Percentiles rank a stretch among this genome's conserved stretches.
Evolutionary conservation across 108 stramenopile species (phyloP).

Genomic region (Cyclotella choctawhatcheeana): DNA sequence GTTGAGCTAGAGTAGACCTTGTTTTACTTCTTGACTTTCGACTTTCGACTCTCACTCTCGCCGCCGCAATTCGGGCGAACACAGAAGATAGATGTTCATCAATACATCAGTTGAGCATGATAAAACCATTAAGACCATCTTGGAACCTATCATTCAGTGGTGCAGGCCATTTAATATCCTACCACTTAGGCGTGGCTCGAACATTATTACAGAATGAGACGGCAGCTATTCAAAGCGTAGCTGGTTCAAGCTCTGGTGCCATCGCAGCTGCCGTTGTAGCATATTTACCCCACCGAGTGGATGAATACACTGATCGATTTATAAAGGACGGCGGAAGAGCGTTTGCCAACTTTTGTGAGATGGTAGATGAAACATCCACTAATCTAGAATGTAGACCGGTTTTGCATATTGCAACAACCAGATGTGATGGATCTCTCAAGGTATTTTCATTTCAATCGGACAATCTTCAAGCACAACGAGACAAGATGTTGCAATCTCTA

Average conservation of each 20-base stretch:
- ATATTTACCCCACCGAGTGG: constrained; percentile 46
- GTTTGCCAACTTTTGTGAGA: constrained; percentile 37
- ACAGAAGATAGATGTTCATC: too few relatives aligned
- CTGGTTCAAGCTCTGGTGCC: constrained; percentile 66
- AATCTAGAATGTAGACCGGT: not conserved
- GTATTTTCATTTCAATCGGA: constrained; percentile 52
- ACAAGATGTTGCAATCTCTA: constrained; percentile 39
- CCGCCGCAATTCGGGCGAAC: too few relatives aligned
- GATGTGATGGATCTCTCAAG: constrained; percentile 54
- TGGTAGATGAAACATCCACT: constrained; percentile 39
- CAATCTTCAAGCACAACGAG: not conserved
- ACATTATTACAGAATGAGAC: constrained; percentile 19
- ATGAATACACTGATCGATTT: constrained; percentile 65
- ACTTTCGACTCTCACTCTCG: too few relatives aligned
- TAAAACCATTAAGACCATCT: not conserved
- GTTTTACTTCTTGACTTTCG: too few relatives aligned
- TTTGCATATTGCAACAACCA: constrained; percentile 59
- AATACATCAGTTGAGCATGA: not conserved
- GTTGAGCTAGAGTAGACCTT: too few relatives aligned
- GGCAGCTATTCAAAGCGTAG: constrained; percentile 37
- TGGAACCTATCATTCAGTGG: constrained; percentile 60
- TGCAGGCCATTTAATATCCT: constrained; percentile 58
- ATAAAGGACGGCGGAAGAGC: constrained; percentile 54
- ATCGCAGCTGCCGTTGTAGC: constrained; percentile 56
- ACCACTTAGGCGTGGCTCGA: constrained; percentile 59